Base-by-base conservation (phyloP, 2,329 filamentous ascomycete species). In the Cladosporium cucumerinum region DNA sequence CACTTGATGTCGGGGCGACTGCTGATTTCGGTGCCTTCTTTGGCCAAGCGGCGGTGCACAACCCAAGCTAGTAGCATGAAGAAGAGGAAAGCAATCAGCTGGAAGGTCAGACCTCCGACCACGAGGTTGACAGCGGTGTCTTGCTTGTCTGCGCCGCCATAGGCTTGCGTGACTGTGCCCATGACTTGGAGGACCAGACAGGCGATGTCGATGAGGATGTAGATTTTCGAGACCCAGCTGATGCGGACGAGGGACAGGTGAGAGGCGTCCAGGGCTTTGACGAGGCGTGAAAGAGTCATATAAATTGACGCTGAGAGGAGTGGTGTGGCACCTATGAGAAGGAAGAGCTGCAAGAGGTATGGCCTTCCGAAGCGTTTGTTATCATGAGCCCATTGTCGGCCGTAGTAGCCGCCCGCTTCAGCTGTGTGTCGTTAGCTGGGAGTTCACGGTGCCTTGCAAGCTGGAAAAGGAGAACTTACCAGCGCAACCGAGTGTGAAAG, bases 161-260 rank as follows among this genome's bases (percentile, higher is more conserved):
- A 64, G 26, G 62, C 52, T 30, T 36, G 30, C 23, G 55, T 68
- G 1, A 79, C 79, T 16, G 75, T 79, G 18, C 82, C 82, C 30
- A 75, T 76, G 16, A 76, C 76, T 71, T 87, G 85, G 3, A 86
- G 72, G 2, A 81, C 34, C 70, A 87, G 84, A 1, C 81, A 82
- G 6, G 85, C 57, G 3, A 86, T 71, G 67, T 87, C 85, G 36
- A 84, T 83, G 7, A 72, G 59, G 4, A 88, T 84, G 66, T 87
- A 87, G 39, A 83, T 76, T 62, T 80, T 82, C 3, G 85, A 86
- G 6, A 87, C 72, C 78, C 81, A 82, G 8, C 66, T 76, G 1
- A 76, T 73, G 1, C 74, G 69, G 51, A 85, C 76, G 23, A 83
- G 66, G 0, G 82, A 80, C 68, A 69, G 67, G 26, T 68, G 63